Conservation (phyloP, 2,329 filamentous ascomycete genomes). For the Fusarium robinianum region DNA sequence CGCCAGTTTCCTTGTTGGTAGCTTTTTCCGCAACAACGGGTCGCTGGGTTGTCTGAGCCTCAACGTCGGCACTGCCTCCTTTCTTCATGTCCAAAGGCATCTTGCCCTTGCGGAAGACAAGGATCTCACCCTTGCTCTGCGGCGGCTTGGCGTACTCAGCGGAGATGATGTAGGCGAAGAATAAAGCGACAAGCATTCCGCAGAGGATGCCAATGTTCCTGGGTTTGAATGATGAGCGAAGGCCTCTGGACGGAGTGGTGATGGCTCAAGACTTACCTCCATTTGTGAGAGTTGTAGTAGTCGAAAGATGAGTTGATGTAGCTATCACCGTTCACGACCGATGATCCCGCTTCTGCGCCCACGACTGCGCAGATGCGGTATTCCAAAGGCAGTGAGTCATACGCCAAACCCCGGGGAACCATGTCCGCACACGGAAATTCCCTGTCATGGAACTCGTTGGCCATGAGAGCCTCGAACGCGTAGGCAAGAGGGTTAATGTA, state of each 20-base stretch:
- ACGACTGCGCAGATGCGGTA: slow-evolving; percentile 58
- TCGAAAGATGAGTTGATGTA: slow-evolving; percentile 61
- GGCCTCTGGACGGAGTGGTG: accelerated
- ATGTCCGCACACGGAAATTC: slow-evolving; percentile 59
- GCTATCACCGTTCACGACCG: slow-evolving; percentile 61
- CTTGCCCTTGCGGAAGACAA: slow-evolving; percentile 64
- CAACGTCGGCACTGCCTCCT: slow-evolving; percentile 42
- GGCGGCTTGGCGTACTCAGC: slow-evolving; percentile 68
- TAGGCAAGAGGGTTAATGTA: slow-evolving; percentile 68
- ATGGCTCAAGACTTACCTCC: slow-evolving; percentile 44
- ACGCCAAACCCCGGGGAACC: slow-evolving; percentile 44
- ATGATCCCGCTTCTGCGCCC: slow-evolving; percentile 58
- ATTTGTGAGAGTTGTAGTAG: slow-evolving; percentile 62
- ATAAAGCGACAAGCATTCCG: slow-evolving; percentile 67
- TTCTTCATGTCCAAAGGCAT: slow-evolving; percentile 65
- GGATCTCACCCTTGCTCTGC: slow-evolving; percentile 66
- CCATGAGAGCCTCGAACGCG: slow-evolving; percentile 41
- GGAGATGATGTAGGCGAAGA: slow-evolving; percentile 63
- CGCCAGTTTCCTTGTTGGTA: neutral
- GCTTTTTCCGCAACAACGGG: slow-evolving; percentile 29
- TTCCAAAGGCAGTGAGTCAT: slow-evolving; percentile 46
- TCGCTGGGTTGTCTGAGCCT: slow-evolving; percentile 36
- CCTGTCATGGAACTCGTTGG: slow-evolving; percentile 48
- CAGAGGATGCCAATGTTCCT: slow-evolving; percentile 71
- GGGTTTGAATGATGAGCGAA: accelerated